Evolutionary conservation across 345 rosid species (phyloP).

Genomic region (Euphorbia peplus): DNA sequence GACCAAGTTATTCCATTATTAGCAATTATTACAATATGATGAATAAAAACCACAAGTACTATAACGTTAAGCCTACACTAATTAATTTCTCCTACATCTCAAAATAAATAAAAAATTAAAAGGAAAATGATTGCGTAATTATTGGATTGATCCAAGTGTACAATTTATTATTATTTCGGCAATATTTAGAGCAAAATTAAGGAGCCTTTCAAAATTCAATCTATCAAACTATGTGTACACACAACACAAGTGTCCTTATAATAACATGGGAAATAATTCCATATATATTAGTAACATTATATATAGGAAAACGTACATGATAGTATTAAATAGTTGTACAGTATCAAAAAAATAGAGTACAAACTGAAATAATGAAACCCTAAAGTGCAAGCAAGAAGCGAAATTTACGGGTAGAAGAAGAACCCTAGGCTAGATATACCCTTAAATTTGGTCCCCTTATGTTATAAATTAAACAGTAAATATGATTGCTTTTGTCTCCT

Average conservation of each 20-base stretch:
- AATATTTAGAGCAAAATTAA: too few species aligned
- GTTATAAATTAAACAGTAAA: slow-evolving; percentile 3
- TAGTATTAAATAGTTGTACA: too few species aligned
- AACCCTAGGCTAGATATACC: background rate
- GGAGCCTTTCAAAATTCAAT: too few species aligned
- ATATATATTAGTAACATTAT: too few species aligned
- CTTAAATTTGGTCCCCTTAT: background rate
- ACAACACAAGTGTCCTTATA: too few species aligned
- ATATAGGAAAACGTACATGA: background rate
- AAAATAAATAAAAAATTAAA: too few species aligned
- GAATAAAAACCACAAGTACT: background rate
- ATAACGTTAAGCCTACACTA: too few species aligned
- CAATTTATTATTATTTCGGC: too few species aligned
- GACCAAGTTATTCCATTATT: background rate
- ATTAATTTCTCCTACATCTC: background rate
- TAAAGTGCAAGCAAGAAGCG: slow-evolving; percentile 32
- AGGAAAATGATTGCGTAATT: too few species aligned
- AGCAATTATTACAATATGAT: background rate
- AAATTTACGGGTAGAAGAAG: slow-evolving; percentile 32
- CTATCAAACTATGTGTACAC: too few species aligned
- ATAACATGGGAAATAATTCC: background rate
- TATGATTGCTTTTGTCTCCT: slow-evolving; percentile 40
- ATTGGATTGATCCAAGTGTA: too few species aligned
- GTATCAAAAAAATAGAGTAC: slow-evolving; percentile 3
- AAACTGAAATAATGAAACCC: slow-evolving; percentile 21